Conservation (phyloP, 2,329 filamentous ascomycete species). For the Helicocarpus griseus region DNA sequence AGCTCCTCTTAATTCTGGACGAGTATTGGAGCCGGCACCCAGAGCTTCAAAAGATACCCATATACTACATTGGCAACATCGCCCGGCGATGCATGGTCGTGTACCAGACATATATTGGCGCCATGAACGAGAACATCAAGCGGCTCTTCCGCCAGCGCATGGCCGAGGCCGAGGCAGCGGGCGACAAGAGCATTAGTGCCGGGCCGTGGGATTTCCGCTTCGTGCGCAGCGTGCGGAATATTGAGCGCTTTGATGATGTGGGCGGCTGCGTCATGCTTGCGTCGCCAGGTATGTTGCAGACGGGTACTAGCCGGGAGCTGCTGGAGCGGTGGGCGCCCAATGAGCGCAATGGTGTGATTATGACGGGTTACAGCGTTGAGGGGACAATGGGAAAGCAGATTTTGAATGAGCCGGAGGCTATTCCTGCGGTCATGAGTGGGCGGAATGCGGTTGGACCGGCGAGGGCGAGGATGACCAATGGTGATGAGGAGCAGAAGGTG, state of each 20-base stretch:
- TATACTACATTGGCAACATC: constrained; percentile 94
- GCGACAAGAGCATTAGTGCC: constrained; percentile 57
- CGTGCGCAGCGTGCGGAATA: constrained; percentile 80
- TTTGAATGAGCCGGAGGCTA: constrained; percentile 88
- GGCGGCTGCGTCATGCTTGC: constrained; percentile 96
- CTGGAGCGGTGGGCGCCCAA: constrained; percentile 94
- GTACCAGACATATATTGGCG: constrained; percentile 94
- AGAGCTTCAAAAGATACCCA: constrained; percentile 82
- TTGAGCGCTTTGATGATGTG: constrained; percentile 93
- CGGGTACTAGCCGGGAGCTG: constrained; percentile 83
- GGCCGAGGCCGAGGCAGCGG: constrained; percentile 75
- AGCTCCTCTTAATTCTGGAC: constrained; percentile 85
- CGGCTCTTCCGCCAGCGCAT: constrained; percentile 86
- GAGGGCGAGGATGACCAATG: constrained; percentile 52
- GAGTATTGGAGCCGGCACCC: constrained; percentile 91
- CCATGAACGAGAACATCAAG: constrained; percentile 99
- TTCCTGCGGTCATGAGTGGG: constrained; percentile 84
- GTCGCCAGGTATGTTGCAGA: constrained; percentile 96
- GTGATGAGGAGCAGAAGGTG: constrained; percentile 67
- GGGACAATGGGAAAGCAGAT: constrained; percentile 97
- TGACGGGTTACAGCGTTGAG: constrained; percentile 96
- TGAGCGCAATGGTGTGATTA: constrained; percentile 94
- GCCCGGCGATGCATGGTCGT: constrained; percentile 97
- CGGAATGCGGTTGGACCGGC: constrained; percentile 43
- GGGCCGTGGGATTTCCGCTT: constrained; percentile 96